Percentiles rank a stretch among this genome's conserved stretches.
Evolutionary conservation across 2,329 filamentous ascomycete genomes (phyloP).

Genomic region (Botrytis deweyae): DNA sequence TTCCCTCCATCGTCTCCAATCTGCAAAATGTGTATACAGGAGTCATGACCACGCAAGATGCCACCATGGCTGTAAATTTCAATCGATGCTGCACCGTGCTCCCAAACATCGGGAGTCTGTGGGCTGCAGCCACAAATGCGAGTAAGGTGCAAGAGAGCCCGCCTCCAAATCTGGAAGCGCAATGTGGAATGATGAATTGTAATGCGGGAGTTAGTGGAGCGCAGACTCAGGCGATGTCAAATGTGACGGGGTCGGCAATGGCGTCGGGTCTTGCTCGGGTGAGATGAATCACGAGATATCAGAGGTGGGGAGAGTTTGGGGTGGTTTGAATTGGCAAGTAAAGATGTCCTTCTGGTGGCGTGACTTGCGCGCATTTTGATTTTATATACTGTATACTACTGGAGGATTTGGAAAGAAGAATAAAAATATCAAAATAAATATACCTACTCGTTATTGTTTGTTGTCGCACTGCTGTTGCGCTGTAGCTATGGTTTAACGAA

Average conservation of each 20-base stretch:
- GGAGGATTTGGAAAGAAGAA: background rate
- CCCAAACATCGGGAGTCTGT: slow-evolving; percentile 25
- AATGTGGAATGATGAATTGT: slow-evolving; percentile 27
- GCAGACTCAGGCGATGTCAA: background rate
- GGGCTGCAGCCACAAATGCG: slow-evolving; percentile 23
- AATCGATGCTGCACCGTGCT: slow-evolving; percentile 28
- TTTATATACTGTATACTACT: background rate
- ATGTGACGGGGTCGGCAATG: background rate
- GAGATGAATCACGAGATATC: background rate
- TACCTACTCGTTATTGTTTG: background rate
- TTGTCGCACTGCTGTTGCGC: background rate
- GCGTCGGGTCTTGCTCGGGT: background rate
- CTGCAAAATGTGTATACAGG: slow-evolving; percentile 24
- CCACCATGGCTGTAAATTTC: slow-evolving; percentile 28
- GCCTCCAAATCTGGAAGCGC: slow-evolving; percentile 24
- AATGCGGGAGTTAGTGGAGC: slow-evolving; percentile 23
- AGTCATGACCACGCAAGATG: slow-evolving; percentile 25
- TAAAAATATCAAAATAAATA: background rate
- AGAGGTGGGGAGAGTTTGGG: background rate
- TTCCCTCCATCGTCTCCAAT: slow-evolving; percentile 27
- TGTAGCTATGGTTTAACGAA: background rate
- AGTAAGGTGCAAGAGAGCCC: slow-evolving; percentile 16
- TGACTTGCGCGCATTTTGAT: background rate
- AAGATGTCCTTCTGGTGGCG: background rate
- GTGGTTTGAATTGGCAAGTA: background rate